Conservation (phyloP, 495 filamentous ascomycete species). For the Tuber borchii region DNA sequence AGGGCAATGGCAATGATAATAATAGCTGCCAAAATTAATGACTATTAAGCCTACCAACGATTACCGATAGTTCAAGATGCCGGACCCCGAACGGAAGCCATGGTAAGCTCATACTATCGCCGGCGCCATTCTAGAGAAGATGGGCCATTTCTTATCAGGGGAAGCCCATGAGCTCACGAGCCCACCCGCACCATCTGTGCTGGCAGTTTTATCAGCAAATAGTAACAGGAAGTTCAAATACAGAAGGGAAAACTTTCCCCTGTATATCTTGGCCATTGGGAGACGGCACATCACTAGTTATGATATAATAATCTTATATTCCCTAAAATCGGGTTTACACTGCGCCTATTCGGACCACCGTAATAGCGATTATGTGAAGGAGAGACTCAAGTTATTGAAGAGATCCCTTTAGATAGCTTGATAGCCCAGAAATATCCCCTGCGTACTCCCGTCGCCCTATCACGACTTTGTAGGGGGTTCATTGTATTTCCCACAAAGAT, state of each 20-base stretch:
- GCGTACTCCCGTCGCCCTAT: neutral
- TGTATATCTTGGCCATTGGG: neutral
- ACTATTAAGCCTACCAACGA: neutral
- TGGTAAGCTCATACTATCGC: too few relatives aligned
- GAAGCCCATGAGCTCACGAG: neutral
- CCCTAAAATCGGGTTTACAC: neutral
- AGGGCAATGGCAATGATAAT: too few relatives aligned
- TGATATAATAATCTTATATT: neutral
- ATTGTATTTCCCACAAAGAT: neutral
- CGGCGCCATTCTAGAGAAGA: neutral
- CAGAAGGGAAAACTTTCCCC: too few relatives aligned
- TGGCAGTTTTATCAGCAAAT: neutral
- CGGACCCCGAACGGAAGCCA: too few relatives aligned
- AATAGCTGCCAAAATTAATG: neutral
- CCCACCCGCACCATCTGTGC: neutral
- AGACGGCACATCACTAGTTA: neutral
- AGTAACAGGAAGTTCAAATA: neutral
- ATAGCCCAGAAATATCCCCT: neutral
- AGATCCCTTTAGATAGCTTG: neutral
- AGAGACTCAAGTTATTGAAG: neutral
- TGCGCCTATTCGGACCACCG: neutral
- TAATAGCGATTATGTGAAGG: neutral
- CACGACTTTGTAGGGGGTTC: neutral
- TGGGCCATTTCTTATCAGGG: neutral
- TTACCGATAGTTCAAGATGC: too few relatives aligned